Evolutionary conservation across 352 stramenopile species (phyloP).

Genomic region (Phytopythium boreale): DNA sequence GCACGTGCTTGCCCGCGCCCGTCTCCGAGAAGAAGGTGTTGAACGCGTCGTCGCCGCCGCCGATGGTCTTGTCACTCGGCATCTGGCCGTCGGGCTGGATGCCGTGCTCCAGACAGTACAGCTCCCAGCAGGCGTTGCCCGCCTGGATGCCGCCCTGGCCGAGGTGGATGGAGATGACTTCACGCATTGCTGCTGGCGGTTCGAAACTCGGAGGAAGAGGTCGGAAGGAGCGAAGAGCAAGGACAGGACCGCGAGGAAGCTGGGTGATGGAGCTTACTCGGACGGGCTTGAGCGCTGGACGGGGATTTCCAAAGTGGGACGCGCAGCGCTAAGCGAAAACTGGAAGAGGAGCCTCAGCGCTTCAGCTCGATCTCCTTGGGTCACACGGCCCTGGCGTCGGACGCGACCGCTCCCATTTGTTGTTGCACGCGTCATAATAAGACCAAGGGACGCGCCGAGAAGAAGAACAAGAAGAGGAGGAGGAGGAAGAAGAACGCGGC

Average conservation of each 20-base stretch:
- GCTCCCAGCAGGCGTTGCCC: conserved; percentile 92
- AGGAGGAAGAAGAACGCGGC: neutral
- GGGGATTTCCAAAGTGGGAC: neutral
- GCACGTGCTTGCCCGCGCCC: too few relatives aligned
- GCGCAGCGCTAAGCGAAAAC: neutral
- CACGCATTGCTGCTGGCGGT: conserved; percentile 71
- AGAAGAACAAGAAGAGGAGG: neutral
- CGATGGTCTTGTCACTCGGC: conserved; percentile 83
- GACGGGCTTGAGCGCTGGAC: neutral
- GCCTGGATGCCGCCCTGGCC: conserved; percentile 90
- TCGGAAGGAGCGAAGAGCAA: neutral
- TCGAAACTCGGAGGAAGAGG: neutral
- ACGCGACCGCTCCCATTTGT: too few relatives aligned
- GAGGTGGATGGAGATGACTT: conserved; percentile 97
- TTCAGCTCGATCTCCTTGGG: neutral
- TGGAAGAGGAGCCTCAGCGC: neutral
- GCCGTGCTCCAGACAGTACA: conserved; percentile 92
- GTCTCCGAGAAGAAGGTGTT: conserved; percentile 97
- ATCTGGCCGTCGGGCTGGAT: conserved; percentile 92
- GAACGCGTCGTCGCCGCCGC: conserved; percentile 95
- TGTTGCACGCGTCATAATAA: too few relatives aligned
- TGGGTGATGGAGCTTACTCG: conserved; percentile 8
- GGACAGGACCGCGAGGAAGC: conserved; percentile 2
- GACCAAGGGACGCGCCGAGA: neutral
- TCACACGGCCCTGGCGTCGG: neutral